Conservation (phyloP, 2,329 filamentous ascomycete species). For the Microthyrium microscopicum region DNA sequence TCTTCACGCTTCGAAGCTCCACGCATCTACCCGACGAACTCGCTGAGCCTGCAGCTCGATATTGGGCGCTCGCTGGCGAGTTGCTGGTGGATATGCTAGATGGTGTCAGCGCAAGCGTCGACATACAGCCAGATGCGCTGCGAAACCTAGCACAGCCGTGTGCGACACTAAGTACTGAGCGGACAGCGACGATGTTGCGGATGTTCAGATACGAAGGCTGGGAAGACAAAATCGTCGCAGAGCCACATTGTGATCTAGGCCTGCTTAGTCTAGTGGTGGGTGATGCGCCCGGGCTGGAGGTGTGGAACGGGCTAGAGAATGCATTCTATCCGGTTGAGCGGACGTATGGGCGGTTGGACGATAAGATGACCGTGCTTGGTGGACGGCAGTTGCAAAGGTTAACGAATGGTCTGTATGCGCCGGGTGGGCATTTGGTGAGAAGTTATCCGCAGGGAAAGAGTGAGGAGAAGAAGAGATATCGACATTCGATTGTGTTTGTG, state of each 20-base stretch:
- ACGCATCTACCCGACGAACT: conserved; percentile 16
- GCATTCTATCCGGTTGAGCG: conserved; percentile 16
- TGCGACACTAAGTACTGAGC: conserved; percentile 9
- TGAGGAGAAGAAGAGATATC: conserved; percentile 11
- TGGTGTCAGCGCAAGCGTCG: conserved; percentile 14
- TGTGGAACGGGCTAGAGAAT: conserved; percentile 13
- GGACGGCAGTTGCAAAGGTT: conserved; percentile 18
- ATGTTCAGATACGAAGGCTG: conserved; percentile 21
- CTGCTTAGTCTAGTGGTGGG: conserved; percentile 19
- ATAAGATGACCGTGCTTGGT: conserved; percentile 15
- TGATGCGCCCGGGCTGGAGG: conserved; percentile 19
- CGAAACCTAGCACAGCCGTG: conserved; percentile 6
- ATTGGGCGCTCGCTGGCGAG: conserved; percentile 18
- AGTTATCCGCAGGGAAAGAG: conserved; percentile 12
- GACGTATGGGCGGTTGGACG: conserved; percentile 12
- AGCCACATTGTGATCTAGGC: conserved; percentile 20
- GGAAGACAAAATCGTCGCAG: conserved; percentile 19
- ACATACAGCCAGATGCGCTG: conserved; percentile 1
- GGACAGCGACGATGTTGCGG: conserved; percentile 20
- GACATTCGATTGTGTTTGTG: conserved; percentile 21
- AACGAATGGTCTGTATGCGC: conserved; percentile 15
- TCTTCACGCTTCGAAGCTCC: conserved; percentile 20
- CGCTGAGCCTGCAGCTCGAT: conserved; percentile 15
- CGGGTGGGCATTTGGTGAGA: conserved; percentile 20
- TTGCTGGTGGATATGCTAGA: conserved; percentile 14